Base-by-base conservation (phyloP, 2,329 filamentous ascomycete species). In the Colletotrichum higginsianum region DNA sequence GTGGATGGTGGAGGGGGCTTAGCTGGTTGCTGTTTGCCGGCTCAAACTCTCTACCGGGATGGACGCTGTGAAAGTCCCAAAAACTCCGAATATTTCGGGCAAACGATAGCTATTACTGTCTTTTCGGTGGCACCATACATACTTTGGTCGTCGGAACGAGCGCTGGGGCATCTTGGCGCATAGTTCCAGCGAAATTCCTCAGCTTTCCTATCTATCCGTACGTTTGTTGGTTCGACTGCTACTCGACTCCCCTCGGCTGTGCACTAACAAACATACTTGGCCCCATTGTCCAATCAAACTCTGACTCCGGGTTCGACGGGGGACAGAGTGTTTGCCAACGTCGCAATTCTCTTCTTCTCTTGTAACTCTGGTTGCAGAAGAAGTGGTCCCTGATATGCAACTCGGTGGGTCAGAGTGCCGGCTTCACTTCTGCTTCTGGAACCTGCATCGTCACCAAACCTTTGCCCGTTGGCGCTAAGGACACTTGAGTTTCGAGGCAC, bases 351-450 rank as follows among this genome's bases (percentile, higher is more conserved):
- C 46, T 13, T 26, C 15, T 18, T 11, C 2, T 23, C 18, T 8
- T 15, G 60, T 9, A 26, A 15, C 18, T 18, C 9, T 18, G 47
- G 35, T 6, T 26, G 18, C 49, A 38, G 56, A 23, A 40, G 47
- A 65, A 58, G 40, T 61, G 67, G 50, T 5, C 42, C 67, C 47
- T 11, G 5, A 21, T 13, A 50, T 61, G 67, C 63, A 57, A 2
- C 6, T 23, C 5, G 16, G 67, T 57, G 56, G 63, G 16, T 42
- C 40, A 13, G 38, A 13, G 2, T 23, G 46, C n/a, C 53, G 47
- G 44, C 42, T 38, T 66, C 55, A 8, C 26, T 61, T 42, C 63
- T 71, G 9, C 42, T 67, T 50, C n/a, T 16, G 55, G 64, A 18
- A 56, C 23, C 47, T 53, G 53, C 49, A 40, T 40, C 42, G 2